Evolutionary conservation across 306 rosid genomes (phyloP).

Genomic region (Fragaria iinumae): DNA sequence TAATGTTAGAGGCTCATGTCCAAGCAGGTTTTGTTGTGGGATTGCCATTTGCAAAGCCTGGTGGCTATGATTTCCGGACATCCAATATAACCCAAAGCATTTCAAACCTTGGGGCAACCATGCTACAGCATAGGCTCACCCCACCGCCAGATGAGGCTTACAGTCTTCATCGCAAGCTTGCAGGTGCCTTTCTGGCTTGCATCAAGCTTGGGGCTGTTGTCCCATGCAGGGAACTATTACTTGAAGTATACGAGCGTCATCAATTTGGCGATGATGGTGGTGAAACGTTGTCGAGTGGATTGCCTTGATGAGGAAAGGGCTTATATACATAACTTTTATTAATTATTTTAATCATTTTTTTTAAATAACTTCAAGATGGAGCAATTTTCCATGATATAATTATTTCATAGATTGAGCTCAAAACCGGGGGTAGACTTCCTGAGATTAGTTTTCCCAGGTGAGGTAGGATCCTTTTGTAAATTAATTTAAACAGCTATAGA

Average conservation of each 20-base stretch:
- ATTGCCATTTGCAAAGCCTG: constrained; percentile 69
- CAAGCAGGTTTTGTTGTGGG: constrained; percentile 97
- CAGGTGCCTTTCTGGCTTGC: constrained; percentile 93
- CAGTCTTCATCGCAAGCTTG: constrained; percentile 93
- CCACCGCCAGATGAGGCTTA: constrained; percentile 96
- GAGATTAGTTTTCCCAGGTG: neutral
- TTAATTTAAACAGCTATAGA: neutral
- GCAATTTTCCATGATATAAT: neutral
- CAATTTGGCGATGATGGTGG: constrained; percentile 54
- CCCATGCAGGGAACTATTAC: constrained; percentile 79
- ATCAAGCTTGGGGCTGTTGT: constrained; percentile 85
- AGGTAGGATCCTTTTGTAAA: neutral
- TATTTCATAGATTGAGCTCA: neutral
- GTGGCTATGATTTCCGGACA: constrained; percentile 67
- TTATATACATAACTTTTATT: neutral
- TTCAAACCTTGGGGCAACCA: constrained; percentile 83
- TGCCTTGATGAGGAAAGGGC: constrained; percentile 31
- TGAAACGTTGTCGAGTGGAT: constrained; percentile 39
- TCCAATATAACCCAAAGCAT: constrained; percentile 68
- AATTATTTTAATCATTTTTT: neutral
- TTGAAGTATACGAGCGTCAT: constrained; percentile 51
- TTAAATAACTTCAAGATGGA: neutral
- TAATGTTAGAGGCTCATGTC: constrained; percentile 89
- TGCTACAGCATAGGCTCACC: constrained; percentile 89
- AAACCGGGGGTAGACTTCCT: neutral